These are phyloP conservation scores for Boeremia lycopersici DNA, from an alignment of 2,329 filamentous ascomycete species.

Conservation along the genomic window DNA sequence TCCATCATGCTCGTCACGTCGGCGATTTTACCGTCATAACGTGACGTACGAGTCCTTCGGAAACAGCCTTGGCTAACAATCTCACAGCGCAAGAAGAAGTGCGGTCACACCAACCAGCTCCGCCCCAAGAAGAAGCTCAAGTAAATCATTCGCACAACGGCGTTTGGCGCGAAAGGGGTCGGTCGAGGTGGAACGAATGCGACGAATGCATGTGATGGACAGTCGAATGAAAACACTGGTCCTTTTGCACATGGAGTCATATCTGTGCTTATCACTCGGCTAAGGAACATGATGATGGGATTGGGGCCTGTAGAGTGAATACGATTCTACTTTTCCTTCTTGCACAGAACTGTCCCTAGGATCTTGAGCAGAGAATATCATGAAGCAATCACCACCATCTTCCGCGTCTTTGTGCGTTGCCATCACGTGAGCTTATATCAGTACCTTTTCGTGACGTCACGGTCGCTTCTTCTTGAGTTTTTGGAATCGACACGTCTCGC, in stretches of 20 bases:
- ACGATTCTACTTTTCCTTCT: constrained; percentile 37
- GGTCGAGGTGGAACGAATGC: constrained; percentile 35
- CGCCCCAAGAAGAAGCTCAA: constrained; percentile 99
- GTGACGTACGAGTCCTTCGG: neutral
- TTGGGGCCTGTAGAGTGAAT: constrained; percentile 45
- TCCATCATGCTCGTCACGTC: neutral
- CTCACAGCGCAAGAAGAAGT: constrained; percentile 82
- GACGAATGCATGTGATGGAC: constrained; percentile 41
- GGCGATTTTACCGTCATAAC: neutral
- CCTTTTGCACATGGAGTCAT: constrained; percentile 35
- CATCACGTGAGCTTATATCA: neutral
- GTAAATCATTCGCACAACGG: constrained; percentile 61
- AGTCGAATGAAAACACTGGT: constrained; percentile 28
- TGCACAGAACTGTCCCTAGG: constrained; percentile 23
- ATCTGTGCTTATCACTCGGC: constrained; percentile 35
- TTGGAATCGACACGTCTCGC: no score
- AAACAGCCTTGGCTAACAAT: constrained; percentile 23
- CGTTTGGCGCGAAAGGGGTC: constrained; percentile 41
- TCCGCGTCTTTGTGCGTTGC: neutral
- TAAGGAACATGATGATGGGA: constrained; percentile 31
- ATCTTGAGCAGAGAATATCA: constrained; percentile 14
- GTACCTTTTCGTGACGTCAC: neutral
- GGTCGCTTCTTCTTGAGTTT: no score
- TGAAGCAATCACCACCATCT: constrained; percentile 18
- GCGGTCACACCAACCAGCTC: constrained; percentile 99